A percentile compares a stretch with the other conserved stretches of the same genome.
phyloP scores from a whole-genome alignment of 1,284 basidiomycete species.

The Fomitiporia mediterranea region DNA sequence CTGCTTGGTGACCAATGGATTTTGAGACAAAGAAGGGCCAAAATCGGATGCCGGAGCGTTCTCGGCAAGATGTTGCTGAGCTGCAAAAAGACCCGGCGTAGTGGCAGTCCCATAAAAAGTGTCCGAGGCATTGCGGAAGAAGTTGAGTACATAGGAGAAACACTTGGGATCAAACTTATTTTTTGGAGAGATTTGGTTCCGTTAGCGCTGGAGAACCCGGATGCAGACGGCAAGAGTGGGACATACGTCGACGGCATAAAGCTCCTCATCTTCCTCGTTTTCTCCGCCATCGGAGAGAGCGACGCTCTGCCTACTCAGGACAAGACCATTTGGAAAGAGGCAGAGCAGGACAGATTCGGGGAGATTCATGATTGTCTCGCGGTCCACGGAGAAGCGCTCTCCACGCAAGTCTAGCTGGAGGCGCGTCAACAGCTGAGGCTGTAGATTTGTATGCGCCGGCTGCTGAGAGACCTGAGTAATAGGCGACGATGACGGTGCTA shows the following conservation, averaged over 20 bases:
- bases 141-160: constrained; percentile 88
- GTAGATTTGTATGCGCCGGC: constrained; percentile 65
- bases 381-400: constrained; percentile 89
- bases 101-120: constrained; percentile 87
- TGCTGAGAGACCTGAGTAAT: constrained; percentile 83
- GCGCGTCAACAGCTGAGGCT: constrained; percentile 80
- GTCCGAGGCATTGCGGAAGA: constrained; percentile 86
- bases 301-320: constrained; percentile 83
- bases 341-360: constrained; percentile 96
- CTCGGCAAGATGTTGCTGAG: constrained; percentile 76
- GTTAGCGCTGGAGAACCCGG: neutral
- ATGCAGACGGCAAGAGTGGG: constrained; percentile 17
- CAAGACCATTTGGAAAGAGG: constrained; percentile 95
- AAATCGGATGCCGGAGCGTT: constrained; percentile 58
- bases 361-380: constrained; percentile 97
- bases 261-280: constrained; percentile 87
- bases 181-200: neutral
- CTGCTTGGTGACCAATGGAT: constrained; percentile 92
- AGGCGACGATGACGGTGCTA: constrained; percentile 60
- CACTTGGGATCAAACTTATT: constrained; percentile 93
- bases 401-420: constrained; percentile 92
- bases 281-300: constrained; percentile 68
- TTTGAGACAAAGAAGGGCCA: constrained; percentile 64
- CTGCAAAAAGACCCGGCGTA: constrained; percentile 68
- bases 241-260: constrained; percentile 94